Conservation (phyloP, 768 basidiomycete genomes). For the Tephrocybe sp. region DNA sequence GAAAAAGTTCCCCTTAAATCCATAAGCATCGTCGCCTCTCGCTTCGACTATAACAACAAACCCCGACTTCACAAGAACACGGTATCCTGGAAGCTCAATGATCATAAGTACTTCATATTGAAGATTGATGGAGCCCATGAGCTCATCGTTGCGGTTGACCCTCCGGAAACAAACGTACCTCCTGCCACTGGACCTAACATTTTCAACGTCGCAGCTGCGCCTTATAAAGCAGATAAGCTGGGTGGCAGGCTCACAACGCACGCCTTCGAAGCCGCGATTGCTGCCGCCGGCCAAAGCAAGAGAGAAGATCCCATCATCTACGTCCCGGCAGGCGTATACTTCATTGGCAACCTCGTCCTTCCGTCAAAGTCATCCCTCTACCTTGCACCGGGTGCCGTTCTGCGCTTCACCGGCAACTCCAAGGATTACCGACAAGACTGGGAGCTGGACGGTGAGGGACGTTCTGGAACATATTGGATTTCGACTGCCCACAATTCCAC, state of each 20-base stretch:
- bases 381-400: constrained; percentile 19
- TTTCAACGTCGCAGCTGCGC: constrained; percentile 15
- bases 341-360: constrained; percentile 18
- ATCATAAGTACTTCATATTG: constrained; percentile 14
- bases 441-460: constrained; percentile 11
- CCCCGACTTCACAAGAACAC: constrained; percentile 12
- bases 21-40: constrained; percentile 13
- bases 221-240: constrained; percentile 15
- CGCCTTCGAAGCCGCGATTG: constrained; percentile 15
- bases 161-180: constrained; percentile 10
- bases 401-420: constrained; percentile 14
- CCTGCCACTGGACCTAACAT: constrained; percentile 11
- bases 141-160: constrained; percentile 19
- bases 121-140: constrained; percentile 16
- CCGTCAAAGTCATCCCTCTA: constrained; percentile 19
- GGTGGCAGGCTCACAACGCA: constrained; percentile 9
- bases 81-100: constrained; percentile 11
- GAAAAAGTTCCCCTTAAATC: constrained; percentile 9
- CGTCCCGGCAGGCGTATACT: constrained; percentile 17
- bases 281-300: constrained; percentile 6
- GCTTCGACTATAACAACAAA: constrained; percentile 16
- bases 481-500: constrained; percentile 16
- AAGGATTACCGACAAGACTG: constrained; percentile 15
- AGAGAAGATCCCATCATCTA: constrained; percentile 13
- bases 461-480: constrained; percentile 18